phyloP scores from a whole-genome alignment of 768 basidiomycete genomes.

The Galerina sulciceps region DNA sequence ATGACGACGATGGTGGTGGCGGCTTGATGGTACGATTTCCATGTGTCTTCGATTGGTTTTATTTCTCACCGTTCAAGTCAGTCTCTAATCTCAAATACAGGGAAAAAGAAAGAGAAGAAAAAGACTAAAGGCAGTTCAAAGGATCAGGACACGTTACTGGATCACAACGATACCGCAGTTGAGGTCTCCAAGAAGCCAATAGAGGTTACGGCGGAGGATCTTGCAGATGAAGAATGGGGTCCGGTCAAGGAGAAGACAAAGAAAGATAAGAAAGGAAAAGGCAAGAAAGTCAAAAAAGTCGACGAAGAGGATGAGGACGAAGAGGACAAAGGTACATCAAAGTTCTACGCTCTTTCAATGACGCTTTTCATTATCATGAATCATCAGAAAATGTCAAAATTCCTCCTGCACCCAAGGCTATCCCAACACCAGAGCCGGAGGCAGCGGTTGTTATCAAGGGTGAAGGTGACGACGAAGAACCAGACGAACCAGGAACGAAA shows the following conservation, averaged over 20 bases:
- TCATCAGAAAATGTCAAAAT: constrained; percentile 23
- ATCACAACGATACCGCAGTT: constrained; percentile 27
- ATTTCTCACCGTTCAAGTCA: constrained; percentile 27
- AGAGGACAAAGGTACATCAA: constrained; percentile 19
- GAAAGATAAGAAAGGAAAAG: constrained; percentile 65
- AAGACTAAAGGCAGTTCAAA: constrained; percentile 43
- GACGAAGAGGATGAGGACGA: constrained; percentile 45
- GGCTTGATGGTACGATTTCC: constrained; percentile 68
- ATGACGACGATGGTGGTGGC: constrained; percentile 65
- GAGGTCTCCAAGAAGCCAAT: constrained; percentile 43
- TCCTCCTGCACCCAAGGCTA: constrained; percentile 22
- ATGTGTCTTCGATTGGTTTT: not conserved
- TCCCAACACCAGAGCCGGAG: constrained; percentile 27
- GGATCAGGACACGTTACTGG: constrained; percentile 34
- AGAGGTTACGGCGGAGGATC: constrained; percentile 69
- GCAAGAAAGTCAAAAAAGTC: constrained; percentile 47
- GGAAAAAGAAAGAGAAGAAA: constrained; percentile 54
- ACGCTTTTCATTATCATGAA: constrained; percentile 7
- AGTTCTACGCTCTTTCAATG: not conserved
- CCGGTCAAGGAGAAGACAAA: constrained; percentile 65
- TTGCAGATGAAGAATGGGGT: constrained; percentile 77
- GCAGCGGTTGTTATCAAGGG: constrained; percentile 24
- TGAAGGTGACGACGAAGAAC: constrained; percentile 53
- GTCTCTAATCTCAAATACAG: constrained; percentile 54
- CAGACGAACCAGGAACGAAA: constrained; percentile 61